A percentile compares a stretch with the other conserved stretches of the same genome.
Conservation (phyloP, 352 stramenopile species). For the Phytophthora uliginosa region DNA sequence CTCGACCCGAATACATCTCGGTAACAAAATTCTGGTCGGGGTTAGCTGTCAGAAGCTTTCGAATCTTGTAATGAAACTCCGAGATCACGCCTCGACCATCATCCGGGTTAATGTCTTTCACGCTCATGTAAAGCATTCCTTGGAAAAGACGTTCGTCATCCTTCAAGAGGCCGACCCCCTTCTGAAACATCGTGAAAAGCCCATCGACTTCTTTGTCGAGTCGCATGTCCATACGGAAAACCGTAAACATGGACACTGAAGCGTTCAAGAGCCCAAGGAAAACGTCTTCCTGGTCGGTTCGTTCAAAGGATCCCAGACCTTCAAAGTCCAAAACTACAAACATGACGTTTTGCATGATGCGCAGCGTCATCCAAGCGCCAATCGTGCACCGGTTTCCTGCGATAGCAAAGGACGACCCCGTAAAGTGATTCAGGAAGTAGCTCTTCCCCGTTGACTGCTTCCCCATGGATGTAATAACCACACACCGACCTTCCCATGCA, state of each 20-base stretch:
- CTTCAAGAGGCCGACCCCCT: constrained; percentile 59
- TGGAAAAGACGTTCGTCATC: constrained; percentile 55
- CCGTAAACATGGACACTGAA: constrained; percentile 59
- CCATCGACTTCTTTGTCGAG: constrained; percentile 74
- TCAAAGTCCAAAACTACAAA: constrained; percentile 76
- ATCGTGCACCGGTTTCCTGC: constrained; percentile 54
- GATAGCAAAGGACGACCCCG: constrained; percentile 65
- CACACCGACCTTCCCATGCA: constrained; percentile 38
- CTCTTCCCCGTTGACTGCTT: constrained; percentile 76
- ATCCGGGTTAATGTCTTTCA: constrained; percentile 74
- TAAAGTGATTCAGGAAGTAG: constrained; percentile 76
- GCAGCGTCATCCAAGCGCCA: constrained; percentile 60
- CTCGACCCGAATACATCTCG: constrained; percentile 55
- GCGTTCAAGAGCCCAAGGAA: constrained; percentile 72
- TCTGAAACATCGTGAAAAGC: constrained; percentile 64
- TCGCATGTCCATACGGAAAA: constrained; percentile 75
- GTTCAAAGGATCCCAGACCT: constrained; percentile 68
- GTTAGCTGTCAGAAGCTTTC: constrained; percentile 46
- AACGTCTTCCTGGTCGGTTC: constrained; percentile 71
- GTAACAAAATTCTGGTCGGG: constrained; percentile 56
- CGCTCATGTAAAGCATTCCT: constrained; percentile 59
- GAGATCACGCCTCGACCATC: constrained; percentile 46
- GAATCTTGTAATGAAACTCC: constrained; percentile 53
- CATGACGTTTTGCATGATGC: constrained; percentile 38
- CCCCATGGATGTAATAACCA: constrained; percentile 55